Conservation (phyloP, 2,329 filamentous ascomycete genomes). For the Calonectria leucothoes region DNA sequence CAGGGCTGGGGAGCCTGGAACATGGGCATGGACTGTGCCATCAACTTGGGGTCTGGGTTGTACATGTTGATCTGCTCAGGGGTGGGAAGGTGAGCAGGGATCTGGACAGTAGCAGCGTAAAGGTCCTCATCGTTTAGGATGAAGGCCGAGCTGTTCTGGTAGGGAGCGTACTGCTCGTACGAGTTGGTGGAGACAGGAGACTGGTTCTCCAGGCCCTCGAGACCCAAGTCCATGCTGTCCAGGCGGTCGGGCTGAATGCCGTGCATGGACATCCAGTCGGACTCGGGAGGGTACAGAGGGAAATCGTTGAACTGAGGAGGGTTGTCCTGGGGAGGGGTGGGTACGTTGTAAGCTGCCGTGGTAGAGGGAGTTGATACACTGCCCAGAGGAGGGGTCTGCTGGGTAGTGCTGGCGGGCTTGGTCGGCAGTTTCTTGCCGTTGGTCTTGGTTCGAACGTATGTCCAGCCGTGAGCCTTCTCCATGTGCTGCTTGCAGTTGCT, state of each 20-base stretch:
- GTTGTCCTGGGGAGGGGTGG: slow-evolving; percentile 68
- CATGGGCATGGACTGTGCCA: slow-evolving; percentile 55
- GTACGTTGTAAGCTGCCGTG: slow-evolving; percentile 61
- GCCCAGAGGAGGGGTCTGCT: slow-evolving; percentile 69
- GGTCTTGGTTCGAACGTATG: slow-evolving; percentile 92
- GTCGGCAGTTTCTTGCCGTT: slow-evolving; percentile 75
- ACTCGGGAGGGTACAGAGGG: slow-evolving; percentile 59
- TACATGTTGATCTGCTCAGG: slow-evolving; percentile 52
- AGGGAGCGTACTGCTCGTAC: slow-evolving; percentile 68
- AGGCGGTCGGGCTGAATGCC: slow-evolving; percentile 48
- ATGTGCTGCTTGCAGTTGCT: slow-evolving; percentile 99
- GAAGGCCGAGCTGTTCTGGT: slow-evolving; percentile 71
- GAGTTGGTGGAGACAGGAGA: slow-evolving; percentile 52
- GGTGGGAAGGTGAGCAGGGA: slow-evolving; percentile 61
- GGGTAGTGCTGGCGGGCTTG: slow-evolving; percentile 59
- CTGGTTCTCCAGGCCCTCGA: slow-evolving; percentile 51
- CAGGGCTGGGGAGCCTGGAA: slow-evolving; percentile 43
- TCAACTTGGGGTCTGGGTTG: slow-evolving; percentile 51
- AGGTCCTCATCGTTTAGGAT: slow-evolving; percentile 71
- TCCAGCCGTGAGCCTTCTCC: slow-evolving; percentile 95
- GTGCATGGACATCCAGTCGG: slow-evolving; percentile 57
- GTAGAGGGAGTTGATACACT: slow-evolving; percentile 72
- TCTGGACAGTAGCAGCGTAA: slow-evolving; percentile 68
- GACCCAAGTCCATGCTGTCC: slow-evolving; percentile 54
- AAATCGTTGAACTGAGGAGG: slow-evolving; percentile 56